phyloP scores from a whole-genome alignment of 164 flowering plant species.

The Dillenia suffruticosa region DNA sequence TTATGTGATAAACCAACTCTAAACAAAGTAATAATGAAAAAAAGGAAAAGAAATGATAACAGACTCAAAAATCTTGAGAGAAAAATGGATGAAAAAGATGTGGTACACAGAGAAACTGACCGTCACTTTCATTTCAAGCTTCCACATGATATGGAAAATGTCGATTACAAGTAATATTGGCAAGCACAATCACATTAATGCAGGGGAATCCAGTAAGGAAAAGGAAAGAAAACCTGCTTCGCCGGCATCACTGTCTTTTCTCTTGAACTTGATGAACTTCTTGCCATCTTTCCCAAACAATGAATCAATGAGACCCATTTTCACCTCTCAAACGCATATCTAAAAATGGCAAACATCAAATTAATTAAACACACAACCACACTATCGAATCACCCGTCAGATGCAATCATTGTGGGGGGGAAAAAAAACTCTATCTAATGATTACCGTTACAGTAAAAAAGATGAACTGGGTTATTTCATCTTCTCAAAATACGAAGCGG shows the following conservation, averaged over 20 bases:
- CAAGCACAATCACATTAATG: neutral
- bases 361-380: neutral
- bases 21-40: too few relatives aligned
- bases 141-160: neutral
- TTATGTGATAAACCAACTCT: too few relatives aligned
- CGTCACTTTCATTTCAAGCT: too few relatives aligned
- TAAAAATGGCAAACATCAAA: slow-evolving; percentile 2
- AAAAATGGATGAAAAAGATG: too few relatives aligned
- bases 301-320: slow-evolving; percentile 41
- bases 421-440: too few relatives aligned
- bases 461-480: too few relatives aligned
- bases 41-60: too few relatives aligned
- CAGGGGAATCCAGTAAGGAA: neutral
- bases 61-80: too few relatives aligned
- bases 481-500: too few relatives aligned
- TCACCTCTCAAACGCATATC: neutral
- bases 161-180: neutral
- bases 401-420: too few relatives aligned
- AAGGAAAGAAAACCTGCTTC: slow-evolving; percentile 45
- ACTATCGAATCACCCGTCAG: neutral
- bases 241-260: slow-evolving; percentile 80
- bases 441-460: too few relatives aligned
- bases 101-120: too few relatives aligned
- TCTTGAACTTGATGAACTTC: slow-evolving; percentile 57
- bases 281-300: slow-evolving; percentile 29